phyloP scores from a whole-genome alignment of 371 early-diverging fungal genomes.

The Lichtheimia hyalospora region DNA sequence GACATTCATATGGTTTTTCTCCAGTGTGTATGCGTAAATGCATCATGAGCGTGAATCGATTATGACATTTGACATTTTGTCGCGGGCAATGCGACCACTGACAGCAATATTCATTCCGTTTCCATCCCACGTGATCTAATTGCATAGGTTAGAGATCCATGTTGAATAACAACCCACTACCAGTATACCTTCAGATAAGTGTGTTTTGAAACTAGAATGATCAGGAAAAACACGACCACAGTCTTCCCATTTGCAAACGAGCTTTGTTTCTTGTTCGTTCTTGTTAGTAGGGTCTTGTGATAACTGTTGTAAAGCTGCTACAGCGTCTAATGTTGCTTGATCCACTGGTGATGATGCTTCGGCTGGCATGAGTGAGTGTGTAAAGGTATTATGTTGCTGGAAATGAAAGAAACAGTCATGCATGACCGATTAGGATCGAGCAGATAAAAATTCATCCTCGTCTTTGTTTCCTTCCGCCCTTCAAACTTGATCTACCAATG shows the following conservation, averaged over 20 bases:
- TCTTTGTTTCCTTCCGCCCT: too few species aligned
- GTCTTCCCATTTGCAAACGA: slow-evolving; percentile 36
- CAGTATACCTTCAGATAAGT: slow-evolving; percentile 51
- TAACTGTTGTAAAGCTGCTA: too few species aligned
- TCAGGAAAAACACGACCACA: slow-evolving; percentile 41
- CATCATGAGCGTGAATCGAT: slow-evolving; percentile 64
- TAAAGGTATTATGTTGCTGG: too few species aligned
- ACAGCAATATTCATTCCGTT: slow-evolving; percentile 58
- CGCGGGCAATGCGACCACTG: slow-evolving; percentile 62
- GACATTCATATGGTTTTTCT: slow-evolving; percentile 66
- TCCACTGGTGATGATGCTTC: too few species aligned
- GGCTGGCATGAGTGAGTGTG: too few species aligned
- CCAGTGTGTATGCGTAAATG: slow-evolving; percentile 69
- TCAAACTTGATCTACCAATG: slow-evolving; percentile 23
- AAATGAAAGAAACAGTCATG: too few species aligned
- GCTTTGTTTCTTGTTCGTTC: background rate
- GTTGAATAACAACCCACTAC: background rate
- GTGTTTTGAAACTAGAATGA: slow-evolving; percentile 43
- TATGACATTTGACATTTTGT: slow-evolving; percentile 55
- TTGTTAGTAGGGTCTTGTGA: background rate
- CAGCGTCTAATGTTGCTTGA: too few species aligned
- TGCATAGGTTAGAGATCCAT: background rate
- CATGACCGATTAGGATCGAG: too few species aligned
- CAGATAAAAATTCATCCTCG: too few species aligned
- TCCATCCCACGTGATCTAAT: slow-evolving; percentile 64